phyloP scores from a whole-genome alignment of 2,329 filamentous ascomycete species.

The Claviceps citrina region DNA sequence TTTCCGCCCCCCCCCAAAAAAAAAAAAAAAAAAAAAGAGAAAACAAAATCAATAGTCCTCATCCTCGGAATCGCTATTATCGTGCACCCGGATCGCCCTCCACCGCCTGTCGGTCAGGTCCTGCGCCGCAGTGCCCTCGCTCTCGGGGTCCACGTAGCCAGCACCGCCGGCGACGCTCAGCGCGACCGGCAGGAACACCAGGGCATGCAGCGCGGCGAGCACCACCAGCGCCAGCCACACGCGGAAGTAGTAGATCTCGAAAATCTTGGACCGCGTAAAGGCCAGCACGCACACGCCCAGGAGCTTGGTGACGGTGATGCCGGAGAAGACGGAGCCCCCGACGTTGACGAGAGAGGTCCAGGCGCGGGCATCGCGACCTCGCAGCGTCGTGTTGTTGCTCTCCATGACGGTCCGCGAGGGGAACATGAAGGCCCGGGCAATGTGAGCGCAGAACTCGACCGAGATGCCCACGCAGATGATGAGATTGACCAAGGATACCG shows the following conservation, averaged over 20 bases:
- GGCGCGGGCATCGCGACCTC: slow-evolving; percentile 67
- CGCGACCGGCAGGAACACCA: slow-evolving; percentile 82
- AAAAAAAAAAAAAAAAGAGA: neutral
- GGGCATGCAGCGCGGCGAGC: slow-evolving; percentile 74
- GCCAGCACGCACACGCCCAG: slow-evolving; percentile 83
- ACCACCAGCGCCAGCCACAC: slow-evolving; percentile 87
- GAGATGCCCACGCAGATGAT: slow-evolving; percentile 94
- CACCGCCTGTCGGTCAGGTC: slow-evolving; percentile 70
- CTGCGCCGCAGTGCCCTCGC: slow-evolving; percentile 76
- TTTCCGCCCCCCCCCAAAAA: neutral
- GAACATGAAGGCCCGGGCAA: slow-evolving; percentile 91
- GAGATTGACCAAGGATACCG: slow-evolving; percentile 86
- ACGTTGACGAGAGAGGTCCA: slow-evolving; percentile 94
- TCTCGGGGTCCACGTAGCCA: slow-evolving; percentile 77
- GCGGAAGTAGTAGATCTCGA: slow-evolving; percentile 97
- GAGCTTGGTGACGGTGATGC: slow-evolving; percentile 91
- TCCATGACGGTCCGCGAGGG: slow-evolving; percentile 72
- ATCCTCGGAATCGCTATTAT: slow-evolving; percentile 60
- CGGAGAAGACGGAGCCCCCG: slow-evolving; percentile 84
- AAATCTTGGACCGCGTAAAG: slow-evolving; percentile 94
- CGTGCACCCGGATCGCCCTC: slow-evolving; percentile 60
- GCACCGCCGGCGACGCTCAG: slow-evolving; percentile 73
- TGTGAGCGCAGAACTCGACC: slow-evolving; percentile 95
- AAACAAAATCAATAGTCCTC: slow-evolving; percentile 25
- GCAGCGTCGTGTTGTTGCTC: slow-evolving; percentile 56